Evolutionary conservation across 164 flowering plant genomes (phyloP).

Genomic region (Litsea cubeba): DNA sequence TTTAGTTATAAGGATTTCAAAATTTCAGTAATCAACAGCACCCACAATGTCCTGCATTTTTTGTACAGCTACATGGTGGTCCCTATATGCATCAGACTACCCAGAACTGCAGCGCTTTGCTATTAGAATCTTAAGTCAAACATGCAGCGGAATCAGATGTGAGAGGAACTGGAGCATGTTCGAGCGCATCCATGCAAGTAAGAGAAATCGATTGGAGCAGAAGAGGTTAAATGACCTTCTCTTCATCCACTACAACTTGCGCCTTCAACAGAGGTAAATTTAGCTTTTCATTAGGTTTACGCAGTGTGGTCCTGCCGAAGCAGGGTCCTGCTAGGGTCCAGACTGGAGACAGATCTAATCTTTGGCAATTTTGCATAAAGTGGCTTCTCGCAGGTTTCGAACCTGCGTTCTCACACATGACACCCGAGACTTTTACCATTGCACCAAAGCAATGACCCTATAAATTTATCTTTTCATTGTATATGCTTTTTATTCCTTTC

Average conservation of each 20-base stretch:
- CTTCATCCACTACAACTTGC: constrained; percentile 71
- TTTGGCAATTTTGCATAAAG: no score
- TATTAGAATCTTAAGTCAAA: constrained; percentile 72
- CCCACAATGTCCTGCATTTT: not conserved
- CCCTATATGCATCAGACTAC: constrained; percentile 32
- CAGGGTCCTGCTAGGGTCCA: no score
- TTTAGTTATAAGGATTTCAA: not conserved
- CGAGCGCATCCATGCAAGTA: constrained; percentile 45
- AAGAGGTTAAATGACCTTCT: constrained; percentile 50
- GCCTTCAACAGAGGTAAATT: constrained; percentile 37
- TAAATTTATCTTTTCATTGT: not conserved
- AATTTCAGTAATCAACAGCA: not conserved
- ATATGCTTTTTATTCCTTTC: not conserved
- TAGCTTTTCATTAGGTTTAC: constrained; percentile 4
- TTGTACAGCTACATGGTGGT: constrained; percentile 46
- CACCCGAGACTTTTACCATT: no score
- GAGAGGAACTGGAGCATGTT: constrained; percentile 61
- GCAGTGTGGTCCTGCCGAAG: no score
- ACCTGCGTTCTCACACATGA: no score
- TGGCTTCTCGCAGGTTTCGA: no score
- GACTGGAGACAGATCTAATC: no score
- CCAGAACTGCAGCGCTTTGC: constrained; percentile 72
- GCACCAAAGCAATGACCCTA: no score
- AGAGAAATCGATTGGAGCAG: constrained; percentile 43
- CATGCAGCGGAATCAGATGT: constrained; percentile 67